phyloP scores from a whole-genome alignment of 106 monocot genomes.

The Narthecium ossifragum region DNA sequence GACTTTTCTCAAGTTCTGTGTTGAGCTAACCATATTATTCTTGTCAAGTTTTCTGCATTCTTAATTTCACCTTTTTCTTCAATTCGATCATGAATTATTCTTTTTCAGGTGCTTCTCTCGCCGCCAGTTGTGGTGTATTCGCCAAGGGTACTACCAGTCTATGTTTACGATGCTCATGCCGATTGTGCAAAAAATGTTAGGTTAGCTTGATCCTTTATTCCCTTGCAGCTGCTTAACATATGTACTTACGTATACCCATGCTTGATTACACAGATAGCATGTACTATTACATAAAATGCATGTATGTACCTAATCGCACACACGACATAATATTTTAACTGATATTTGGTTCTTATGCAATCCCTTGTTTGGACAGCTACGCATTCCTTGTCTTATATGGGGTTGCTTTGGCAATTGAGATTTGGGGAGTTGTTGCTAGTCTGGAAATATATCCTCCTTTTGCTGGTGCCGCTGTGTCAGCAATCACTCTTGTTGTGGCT shows the following conservation, averaged over 20 bases:
- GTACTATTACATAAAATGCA: no score
- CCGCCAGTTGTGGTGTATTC: slow-evolving; percentile 99
- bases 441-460: slow-evolving; percentile 88
- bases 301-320: no score
- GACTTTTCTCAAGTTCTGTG: not conserved
- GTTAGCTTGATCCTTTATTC: slow-evolving; percentile 25
- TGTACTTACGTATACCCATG: not conserved
- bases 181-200: slow-evolving; percentile 99
- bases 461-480: slow-evolving; percentile 95
- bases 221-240: not conserved
- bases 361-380: slow-evolving; percentile 58
- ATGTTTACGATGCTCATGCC: slow-evolving; percentile 99
- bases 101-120: slow-evolving; percentile 85
- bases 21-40: not conserved
- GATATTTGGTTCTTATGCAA: no score
- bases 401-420: slow-evolving; percentile 85
- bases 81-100: not conserved
- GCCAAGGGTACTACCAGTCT: slow-evolving; percentile 88
- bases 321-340: no score
- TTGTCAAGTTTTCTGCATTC: not conserved
- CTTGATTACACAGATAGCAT: not conserved
- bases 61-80: not conserved
- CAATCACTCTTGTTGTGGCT: slow-evolving; percentile 87
- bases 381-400: slow-evolving; percentile 88
- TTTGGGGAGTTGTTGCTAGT: slow-evolving; percentile 96